Evolutionary conservation across 257 asterid species (phyloP).

Genomic region (Solanum tarijense): DNA sequence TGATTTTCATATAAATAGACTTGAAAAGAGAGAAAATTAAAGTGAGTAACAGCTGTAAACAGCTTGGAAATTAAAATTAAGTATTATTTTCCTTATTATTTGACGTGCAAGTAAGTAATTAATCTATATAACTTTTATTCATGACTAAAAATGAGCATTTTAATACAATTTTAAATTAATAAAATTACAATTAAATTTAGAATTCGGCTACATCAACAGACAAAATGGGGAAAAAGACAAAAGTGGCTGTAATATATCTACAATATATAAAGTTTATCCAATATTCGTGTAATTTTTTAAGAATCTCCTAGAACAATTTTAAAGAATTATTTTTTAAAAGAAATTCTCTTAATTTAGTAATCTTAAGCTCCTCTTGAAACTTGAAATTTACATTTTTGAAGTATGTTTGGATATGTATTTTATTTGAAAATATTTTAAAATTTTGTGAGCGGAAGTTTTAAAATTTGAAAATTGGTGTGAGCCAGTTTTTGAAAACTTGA

Average conservation of each 20-base stretch:
- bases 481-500: background rate
- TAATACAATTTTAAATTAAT: background rate
- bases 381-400: background rate
- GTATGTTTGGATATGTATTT: background rate
- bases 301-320: background rate
- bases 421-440: background rate
- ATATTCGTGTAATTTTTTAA: background rate
- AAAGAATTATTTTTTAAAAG: background rate
- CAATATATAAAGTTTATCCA: background rate
- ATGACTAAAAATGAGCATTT: background rate
- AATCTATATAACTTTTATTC: background rate
- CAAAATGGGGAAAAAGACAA: background rate
- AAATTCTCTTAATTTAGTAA: background rate
- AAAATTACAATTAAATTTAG: background rate
- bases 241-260: background rate
- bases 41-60: background rate
- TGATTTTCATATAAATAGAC: background rate
- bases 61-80: background rate
- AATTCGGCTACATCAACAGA: background rate
- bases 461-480: background rate
- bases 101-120: background rate
- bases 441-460: background rate
- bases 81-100: background rate
- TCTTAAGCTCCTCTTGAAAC: background rate
- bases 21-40: background rate